A percentile compares a stretch with the other conserved stretches of the same genome.
phyloP scores from a whole-genome alignment of 371 early-diverging fungal genomes.

The Actinomortierella ambigua region DNA sequence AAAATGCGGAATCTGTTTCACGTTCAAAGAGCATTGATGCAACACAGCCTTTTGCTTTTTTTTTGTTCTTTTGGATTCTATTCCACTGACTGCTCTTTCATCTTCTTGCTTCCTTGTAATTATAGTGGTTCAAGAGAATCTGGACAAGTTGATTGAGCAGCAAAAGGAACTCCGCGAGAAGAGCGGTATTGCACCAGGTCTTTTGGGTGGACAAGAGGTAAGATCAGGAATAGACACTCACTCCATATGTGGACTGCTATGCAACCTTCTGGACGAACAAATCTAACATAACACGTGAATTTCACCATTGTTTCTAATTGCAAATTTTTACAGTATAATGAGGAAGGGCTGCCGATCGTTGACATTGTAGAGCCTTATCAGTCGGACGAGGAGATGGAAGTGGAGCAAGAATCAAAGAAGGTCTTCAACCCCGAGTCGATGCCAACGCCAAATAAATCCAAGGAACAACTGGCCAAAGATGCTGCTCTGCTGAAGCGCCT shows the following conservation, averaged over 20 bases:
- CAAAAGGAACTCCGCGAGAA: constrained; percentile 50
- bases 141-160: constrained; percentile 57
- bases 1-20: constrained; percentile 4
- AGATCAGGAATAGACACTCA: not conserved
- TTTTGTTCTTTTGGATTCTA: not conserved
- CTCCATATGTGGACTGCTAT: not conserved
- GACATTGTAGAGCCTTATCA: constrained; percentile 82
- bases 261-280: constrained; percentile 3
- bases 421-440: constrained; percentile 2
- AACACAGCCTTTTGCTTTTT: not conserved
- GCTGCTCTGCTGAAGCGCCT: constrained; percentile 56
- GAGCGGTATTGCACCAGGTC: constrained; percentile 50
- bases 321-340: constrained; percentile 70
- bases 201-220: constrained; percentile 38
- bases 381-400: constrained; percentile 64
- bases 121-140: constrained; percentile 66
- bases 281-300: not conserved
- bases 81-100: not conserved
- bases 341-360: constrained; percentile 87
- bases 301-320: not conserved
- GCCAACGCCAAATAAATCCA: constrained; percentile 44
- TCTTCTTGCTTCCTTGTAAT: not conserved
- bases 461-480: constrained; percentile 56
- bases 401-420: constrained; percentile 41
- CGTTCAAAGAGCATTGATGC: too few relatives aligned